phyloP scores from a whole-genome alignment of 805 yeast genomes.

The Debaryomyces castellii region DNA sequence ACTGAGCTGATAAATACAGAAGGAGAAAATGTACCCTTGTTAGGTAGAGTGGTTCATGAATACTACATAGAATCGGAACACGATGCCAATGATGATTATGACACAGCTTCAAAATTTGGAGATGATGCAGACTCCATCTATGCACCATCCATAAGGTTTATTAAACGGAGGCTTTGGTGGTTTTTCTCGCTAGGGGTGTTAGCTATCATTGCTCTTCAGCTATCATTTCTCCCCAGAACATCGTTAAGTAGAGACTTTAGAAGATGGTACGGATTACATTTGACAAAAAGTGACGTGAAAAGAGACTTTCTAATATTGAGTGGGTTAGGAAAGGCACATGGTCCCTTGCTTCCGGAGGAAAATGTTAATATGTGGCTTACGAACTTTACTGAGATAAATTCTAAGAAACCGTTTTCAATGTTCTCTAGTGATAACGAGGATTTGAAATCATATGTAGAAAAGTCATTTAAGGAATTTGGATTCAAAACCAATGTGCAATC shows the following conservation, averaged over 20 bases:
- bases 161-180: conserved; percentile 43
- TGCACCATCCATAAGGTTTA: conserved; percentile 10
- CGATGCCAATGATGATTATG: background rate
- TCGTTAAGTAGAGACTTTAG: conserved; percentile 79
- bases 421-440: conserved; percentile 24
- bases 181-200: conserved; percentile 49
- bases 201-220: conserved; percentile 55
- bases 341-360: conserved; percentile 20
- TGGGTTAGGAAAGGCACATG: conserved; percentile 22
- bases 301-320: conserved; percentile 50
- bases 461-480: conserved; percentile 26
- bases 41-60: background rate
- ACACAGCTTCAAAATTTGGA: background rate
- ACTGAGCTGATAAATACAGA: background rate
- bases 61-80: background rate
- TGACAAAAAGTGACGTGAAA: conserved; percentile 70
- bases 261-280: conserved; percentile 62
- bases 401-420: conserved; percentile 18
- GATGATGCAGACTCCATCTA: conserved; percentile 6
- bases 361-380: conserved; percentile 25
- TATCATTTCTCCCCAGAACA: conserved; percentile 80
- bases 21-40: conserved; percentile 4
- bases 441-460: conserved; percentile 23
- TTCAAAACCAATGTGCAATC: conserved; percentile 17
- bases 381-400: conserved; percentile 26